Conservation (phyloP, 2,329 filamentous ascomycete species). For the Albophoma yamanashiensis region DNA sequence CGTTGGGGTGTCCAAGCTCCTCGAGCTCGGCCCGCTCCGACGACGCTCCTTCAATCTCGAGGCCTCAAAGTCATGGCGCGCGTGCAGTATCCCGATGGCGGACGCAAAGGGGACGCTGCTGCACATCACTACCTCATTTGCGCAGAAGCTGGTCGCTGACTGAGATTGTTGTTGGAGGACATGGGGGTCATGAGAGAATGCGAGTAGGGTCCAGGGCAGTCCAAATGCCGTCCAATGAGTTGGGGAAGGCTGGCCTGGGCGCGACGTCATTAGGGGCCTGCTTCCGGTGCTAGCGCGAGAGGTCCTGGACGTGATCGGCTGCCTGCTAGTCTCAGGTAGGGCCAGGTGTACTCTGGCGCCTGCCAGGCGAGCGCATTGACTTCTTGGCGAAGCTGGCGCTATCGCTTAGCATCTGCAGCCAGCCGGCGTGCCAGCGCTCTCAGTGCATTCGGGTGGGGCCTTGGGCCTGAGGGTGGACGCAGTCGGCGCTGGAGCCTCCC, state of each 20-base stretch:
- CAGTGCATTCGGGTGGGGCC: neutral
- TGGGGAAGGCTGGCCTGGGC: neutral
- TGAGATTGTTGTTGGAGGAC: too few species aligned
- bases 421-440: neutral
- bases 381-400: neutral
- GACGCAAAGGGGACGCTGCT: neutral
- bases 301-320: neutral
- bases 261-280: neutral
- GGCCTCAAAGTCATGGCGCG: neutral
- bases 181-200: neutral
- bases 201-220: neutral
- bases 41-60: neutral
- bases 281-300: neutral
- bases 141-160: neutral
- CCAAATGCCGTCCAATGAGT: neutral
- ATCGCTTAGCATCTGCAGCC: neutral
- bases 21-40: neutral
- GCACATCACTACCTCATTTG: neutral
- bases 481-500: neutral
- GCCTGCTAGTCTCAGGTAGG: neutral
- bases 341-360: neutral
- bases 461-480: neutral
- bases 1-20: neutral
- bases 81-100: neutral
- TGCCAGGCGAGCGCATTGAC: neutral